phyloP scores from a whole-genome alignment of 805 yeast genomes.

The Ogataea chonburiensis region DNA sequence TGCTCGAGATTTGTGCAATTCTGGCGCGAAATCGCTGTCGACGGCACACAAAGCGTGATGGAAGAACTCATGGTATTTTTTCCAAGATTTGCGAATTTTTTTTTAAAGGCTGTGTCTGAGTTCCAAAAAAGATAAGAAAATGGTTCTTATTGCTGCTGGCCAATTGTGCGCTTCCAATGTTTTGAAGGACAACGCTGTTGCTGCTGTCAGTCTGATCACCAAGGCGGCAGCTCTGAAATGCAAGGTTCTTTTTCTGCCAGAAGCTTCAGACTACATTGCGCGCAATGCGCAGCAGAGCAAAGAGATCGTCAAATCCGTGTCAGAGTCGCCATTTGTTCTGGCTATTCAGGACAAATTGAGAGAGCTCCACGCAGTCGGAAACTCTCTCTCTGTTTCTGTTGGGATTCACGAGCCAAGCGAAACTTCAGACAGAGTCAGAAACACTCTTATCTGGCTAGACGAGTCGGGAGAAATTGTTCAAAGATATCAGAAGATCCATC shows the following conservation, averaged over 20 bases:
- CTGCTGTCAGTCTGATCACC: conserved; percentile 58
- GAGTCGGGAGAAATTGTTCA: conserved; percentile 62
- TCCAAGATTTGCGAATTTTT: conserved; percentile 1
- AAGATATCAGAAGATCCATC: conserved; percentile 80
- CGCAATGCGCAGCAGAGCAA: conserved; percentile 64
- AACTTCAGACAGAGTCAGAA: conserved; percentile 51
- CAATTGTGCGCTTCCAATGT: conserved; percentile 77
- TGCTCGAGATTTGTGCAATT: conserved; percentile 70
- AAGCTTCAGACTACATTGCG: conserved; percentile 88
- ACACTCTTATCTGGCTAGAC: conserved; percentile 71
- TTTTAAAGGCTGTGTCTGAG: conserved; percentile 5
- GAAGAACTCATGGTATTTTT: conserved; percentile 6
- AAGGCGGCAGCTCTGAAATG: conserved; percentile 63
- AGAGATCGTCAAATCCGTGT: conserved; percentile 50
- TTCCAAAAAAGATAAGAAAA: conserved; percentile 24
- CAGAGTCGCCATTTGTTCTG: conserved; percentile 40
- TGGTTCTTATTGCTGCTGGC: conserved; percentile 76
- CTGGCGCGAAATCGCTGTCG: conserved; percentile 52
- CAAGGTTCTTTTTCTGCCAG: conserved; percentile 80
- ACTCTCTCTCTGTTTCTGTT: conserved; percentile 64
- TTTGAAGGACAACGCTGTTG: conserved; percentile 54
- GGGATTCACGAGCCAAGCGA: conserved; percentile 84
- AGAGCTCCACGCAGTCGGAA: conserved; percentile 38
- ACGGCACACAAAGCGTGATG: conserved; percentile 67
- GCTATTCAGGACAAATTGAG: conserved; percentile 48